Conservation (phyloP, 225 moss, liverwort and hornwort genomes). For the Neckera pumila region DNA sequence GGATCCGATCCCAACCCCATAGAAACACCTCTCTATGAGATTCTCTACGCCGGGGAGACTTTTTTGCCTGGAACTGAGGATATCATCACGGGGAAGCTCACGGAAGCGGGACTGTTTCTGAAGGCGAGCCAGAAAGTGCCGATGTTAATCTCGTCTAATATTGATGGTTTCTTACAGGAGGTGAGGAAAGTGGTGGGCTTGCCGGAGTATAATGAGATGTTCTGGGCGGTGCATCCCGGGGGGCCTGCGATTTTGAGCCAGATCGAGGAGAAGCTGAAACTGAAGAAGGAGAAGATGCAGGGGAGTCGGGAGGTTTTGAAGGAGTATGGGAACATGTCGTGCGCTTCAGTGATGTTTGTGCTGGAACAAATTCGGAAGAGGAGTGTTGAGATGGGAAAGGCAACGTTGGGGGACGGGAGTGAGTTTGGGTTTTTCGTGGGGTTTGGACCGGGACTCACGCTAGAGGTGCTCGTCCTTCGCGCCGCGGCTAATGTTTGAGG, state of each 20-base stretch:
- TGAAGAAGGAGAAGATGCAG: neutral
- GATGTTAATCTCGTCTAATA: neutral
- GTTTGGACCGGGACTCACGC: neutral
- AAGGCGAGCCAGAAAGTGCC: neutral
- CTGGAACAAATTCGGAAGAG: neutral
- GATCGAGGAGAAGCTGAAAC: neutral
- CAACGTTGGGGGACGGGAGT: neutral
- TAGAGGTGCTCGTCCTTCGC: neutral
- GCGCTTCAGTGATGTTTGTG: neutral
- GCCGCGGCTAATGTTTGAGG: neutral
- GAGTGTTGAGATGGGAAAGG: neutral
- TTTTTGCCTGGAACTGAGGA: neutral
- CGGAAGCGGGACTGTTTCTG: neutral
- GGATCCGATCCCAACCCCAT: neutral
- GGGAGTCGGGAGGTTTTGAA: neutral
- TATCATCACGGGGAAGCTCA: neutral
- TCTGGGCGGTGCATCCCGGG: constrained; percentile 3
- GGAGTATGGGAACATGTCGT: neutral
- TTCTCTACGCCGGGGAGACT: neutral
- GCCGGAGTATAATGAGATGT: neutral
- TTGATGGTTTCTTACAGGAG: neutral
- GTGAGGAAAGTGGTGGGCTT: neutral
- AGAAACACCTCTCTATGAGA: neutral
- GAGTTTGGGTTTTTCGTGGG: neutral
- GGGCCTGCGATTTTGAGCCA: neutral